Evolutionary conservation across 1,284 basidiomycete genomes (phyloP), one percentile per base, ranked within the genome.

Genomic region (Papiliotrema nemorosa): DNA sequence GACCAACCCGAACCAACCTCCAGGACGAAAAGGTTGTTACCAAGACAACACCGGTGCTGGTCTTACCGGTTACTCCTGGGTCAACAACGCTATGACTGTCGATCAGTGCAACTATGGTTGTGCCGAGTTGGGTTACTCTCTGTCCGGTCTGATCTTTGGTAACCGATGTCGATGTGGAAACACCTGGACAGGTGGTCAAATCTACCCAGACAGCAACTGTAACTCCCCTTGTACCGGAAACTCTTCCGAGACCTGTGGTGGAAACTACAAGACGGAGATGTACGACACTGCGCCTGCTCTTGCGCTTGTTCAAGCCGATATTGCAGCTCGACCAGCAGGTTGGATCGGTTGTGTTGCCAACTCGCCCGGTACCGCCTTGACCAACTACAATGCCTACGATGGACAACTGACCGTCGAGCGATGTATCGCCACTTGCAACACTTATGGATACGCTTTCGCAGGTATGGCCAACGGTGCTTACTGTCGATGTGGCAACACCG

Each of bases 311-410:
- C 22, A 42, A 14, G 31, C 29, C 21, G 47, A 40, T 21, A 42
- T 46, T 27, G 22, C 49, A 3, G 58, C 58, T 12, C 57, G 46
- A 36, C 58, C 59, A 7, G 37, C 52, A 29, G 55, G 59, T 46
- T 67, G 63, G 51, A 55, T 62, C 36, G 65, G 65, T 13, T 67
- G 65, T 56, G 54, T 48, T 37, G 36, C 26, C 43, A 59, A 60
- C 42, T 48, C 51, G 3, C 49, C 44, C 18, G 36, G 54, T 16
- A 44, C 56, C 13, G 42, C 54, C n/a, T 44, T 64, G 14, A 45
- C 42, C 27, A 49, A 54, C 45, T 61, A 57, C 49, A 44, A 29
- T 25, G 29, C 18, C 13, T 48, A 48, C 27, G 47, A 48, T 24
- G 39, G 47, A 4, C 10, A 5, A 3, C 10, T 13, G 10, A 48